These are phyloP conservation scores for Cercospora beticola DNA, from an alignment of 2,329 filamentous ascomycete genomes.

Conservation along the genomic window DNA sequence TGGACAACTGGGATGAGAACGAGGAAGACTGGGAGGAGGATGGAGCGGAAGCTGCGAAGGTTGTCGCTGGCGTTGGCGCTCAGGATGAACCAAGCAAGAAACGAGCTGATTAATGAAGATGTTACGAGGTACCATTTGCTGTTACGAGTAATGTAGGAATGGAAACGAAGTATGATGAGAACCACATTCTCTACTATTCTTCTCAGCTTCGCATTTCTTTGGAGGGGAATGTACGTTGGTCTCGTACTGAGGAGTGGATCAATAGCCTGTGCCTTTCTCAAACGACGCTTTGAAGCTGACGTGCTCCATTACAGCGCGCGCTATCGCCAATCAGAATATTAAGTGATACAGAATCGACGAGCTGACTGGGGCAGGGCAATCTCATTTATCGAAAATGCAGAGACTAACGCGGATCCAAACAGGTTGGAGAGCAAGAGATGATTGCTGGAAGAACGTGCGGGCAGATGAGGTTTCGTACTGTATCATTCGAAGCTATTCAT, in stretches of 20 bases:
- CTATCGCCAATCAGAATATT: not conserved
- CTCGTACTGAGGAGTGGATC: not conserved
- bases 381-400: not conserved
- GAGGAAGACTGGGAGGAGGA: conserved; percentile 66
- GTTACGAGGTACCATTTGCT: conserved; percentile 12
- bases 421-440: not conserved
- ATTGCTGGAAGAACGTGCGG: not conserved
- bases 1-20: conserved; percentile 95
- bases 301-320: not conserved
- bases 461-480: conserved; percentile 16
- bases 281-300: not conserved
- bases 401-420: not conserved
- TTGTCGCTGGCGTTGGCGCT: conserved; percentile 18
- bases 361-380: not conserved
- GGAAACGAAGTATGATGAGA: not conserved
- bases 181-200: not conserved
- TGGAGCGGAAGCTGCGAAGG: conserved; percentile 41
- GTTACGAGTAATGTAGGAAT: conserved; percentile 13
- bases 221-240: not conserved
- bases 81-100: conserved; percentile 42
- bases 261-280: not conserved
- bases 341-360: not conserved
- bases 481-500: conserved; percentile 29
- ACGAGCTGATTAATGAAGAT: conserved; percentile 41
- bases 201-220: not conserved